Conservation (phyloP, 2,329 filamentous ascomycete genomes). For the Pezicula carpinea region DNA sequence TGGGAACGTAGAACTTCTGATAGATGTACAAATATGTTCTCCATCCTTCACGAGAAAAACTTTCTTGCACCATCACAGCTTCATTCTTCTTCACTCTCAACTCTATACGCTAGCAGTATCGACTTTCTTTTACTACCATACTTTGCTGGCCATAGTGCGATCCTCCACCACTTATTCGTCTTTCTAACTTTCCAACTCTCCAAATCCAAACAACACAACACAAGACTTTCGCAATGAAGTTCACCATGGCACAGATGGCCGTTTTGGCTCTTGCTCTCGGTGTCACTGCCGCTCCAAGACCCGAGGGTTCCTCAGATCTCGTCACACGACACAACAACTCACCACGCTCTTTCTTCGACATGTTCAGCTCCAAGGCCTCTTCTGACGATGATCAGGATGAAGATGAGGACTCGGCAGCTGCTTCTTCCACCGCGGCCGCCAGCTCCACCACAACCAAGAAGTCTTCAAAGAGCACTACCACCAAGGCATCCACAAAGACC, state of each 20-base stretch:
- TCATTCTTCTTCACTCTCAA: neutral
- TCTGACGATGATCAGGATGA: too few species aligned
- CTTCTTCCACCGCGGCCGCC: too few species aligned
- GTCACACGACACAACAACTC: neutral
- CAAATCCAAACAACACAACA: too few species aligned
- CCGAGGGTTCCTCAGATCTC: neutral
- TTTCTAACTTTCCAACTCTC: neutral
- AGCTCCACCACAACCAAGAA: neutral
- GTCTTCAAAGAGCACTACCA: constrained; percentile 1
- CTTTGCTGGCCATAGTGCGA: constrained; percentile 1
- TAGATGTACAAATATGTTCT: too few species aligned
- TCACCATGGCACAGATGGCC: neutral
- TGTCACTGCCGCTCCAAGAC: neutral
- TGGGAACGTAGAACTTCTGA: too few species aligned
- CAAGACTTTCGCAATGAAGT: neutral
- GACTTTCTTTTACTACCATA: neutral
- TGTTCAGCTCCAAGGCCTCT: neutral
- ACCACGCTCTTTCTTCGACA: neutral
- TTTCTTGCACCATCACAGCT: too few species aligned
- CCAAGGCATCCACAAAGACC: neutral
- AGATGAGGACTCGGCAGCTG: too few species aligned
- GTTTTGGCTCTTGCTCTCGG: constrained; percentile 1
- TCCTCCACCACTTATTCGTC: neutral
- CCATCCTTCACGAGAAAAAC: too few species aligned
- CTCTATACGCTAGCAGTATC: neutral